Evolutionary conservation across 257 asterid genomes (phyloP), one percentile per base, ranked within the genome.

Genomic region (Coffea eugenioides): DNA sequence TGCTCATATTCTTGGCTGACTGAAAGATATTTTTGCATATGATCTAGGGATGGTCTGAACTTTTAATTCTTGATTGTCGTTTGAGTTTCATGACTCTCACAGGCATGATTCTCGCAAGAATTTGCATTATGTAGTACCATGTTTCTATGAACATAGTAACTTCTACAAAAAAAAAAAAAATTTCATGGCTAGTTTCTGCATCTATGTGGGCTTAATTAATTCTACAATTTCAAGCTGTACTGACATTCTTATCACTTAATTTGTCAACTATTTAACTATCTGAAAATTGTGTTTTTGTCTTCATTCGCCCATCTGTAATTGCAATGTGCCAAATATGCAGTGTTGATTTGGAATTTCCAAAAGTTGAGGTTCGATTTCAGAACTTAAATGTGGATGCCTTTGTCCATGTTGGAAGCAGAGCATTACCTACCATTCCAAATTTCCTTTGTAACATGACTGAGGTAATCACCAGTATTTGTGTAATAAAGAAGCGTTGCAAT

Each of bases 371-470:
- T 57, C 88, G 98, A 87, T 95, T 88, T 82, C 89, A 90, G 84
- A 87, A 88, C 83, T 88, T 95, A 85, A 90, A 71, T 14, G 90
- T 95, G 83, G 94, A 87, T 86, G 83, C 97, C 76, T 95, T 87
- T 73, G 92, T 93, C 75, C 95, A 90, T 81, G 83, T 87, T 79
- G 98, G 98, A 56, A 90, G 97, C 70, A 91, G 98, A 90, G 98
- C 98, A 79, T 89, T 95, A 87, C 98, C 98, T 68, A 95, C 98
- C 8, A 89, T 95, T 81, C 88, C 98, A 52, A 95, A 95, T 91
- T 95, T 91, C 81, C 79, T 95, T 79, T 87, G 85, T 83, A 95
- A 95, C 90, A 90, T 95, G 91, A 77, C 91, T 34, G 98, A 95
- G 98, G 98, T 95, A 90, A n/a, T 6, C 48, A 43, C 12, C 45